Percentiles rank a stretch among this genome's conserved stretches.
phyloP scores from a whole-genome alignment of 768 basidiomycete species.

The Trametes cinnabarina region DNA sequence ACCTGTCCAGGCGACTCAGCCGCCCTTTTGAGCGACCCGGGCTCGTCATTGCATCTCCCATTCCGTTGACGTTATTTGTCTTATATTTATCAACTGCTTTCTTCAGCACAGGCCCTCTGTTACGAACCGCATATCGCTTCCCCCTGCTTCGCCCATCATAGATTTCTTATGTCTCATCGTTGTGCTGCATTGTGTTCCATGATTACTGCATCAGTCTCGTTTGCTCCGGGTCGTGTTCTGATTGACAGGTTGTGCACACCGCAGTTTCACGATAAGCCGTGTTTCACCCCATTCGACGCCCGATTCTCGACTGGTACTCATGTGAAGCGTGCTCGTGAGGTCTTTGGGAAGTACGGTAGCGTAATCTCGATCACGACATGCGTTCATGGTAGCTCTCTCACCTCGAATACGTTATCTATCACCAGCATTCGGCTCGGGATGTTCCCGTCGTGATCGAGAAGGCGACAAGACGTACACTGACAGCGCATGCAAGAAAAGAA shows the following conservation, averaged over 20 bases:
- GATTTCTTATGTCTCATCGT: neutral
- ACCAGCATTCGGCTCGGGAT: too few relatives aligned
- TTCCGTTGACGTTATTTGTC: neutral
- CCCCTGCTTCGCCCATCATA: neutral
- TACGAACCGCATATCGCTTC: neutral
- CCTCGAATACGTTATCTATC: too few relatives aligned
- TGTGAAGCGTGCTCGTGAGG: neutral
- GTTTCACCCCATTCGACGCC: neutral
- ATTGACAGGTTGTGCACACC: neutral
- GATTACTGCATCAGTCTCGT: neutral
- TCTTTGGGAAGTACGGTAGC: too few relatives aligned
- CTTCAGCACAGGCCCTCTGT: neutral
- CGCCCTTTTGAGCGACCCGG: neutral
- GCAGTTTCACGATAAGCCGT: neutral
- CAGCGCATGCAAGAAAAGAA: neutral
- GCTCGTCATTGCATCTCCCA: neutral
- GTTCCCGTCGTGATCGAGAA: neutral
- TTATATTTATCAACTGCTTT: neutral
- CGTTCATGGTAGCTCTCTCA: too few relatives aligned
- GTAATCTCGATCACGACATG: too few relatives aligned
- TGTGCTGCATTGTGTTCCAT: neutral
- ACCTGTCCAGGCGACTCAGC: constrained; percentile 17
- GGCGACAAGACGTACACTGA: neutral
- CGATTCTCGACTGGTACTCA: too few relatives aligned
- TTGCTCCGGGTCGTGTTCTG: neutral